Evolutionary conservation across 2,329 filamentous ascomycete genomes (phyloP), one percentile per base, ranked within the genome.

Genomic region (Monosporascus cannonballus): DNA sequence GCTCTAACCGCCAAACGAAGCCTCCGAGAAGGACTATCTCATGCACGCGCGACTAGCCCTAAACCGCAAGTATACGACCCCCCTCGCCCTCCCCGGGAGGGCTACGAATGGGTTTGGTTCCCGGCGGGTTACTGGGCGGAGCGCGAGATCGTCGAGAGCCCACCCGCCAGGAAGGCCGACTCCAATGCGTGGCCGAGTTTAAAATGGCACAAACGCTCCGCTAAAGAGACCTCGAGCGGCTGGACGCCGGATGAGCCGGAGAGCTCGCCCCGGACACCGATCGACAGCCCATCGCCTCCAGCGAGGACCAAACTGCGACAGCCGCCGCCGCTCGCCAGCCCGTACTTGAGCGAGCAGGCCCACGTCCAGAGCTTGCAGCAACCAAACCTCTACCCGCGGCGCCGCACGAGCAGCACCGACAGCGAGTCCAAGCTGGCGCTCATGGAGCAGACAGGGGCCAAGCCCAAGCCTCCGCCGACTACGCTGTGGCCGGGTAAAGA

Each of bases 61-160:
- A 45, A 36, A 45, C 65, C 42, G 24, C 42, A 46, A 46, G 18
- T 66, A 64, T 17, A 63, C 27, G 79, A 84, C 52, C 80, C 80
- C 3, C 81, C 80, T 24, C 75, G 81, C 2, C 73, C 77, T n/a
- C 68, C 81, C 50, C 76, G 68, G 48, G 72, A 76, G 45, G 80
- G 80, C 41, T 73, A 68, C 60, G 81, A 84, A 68, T 84, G 79
- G 81, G 81, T 84, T 24, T 84, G 80, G 81, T 83, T 80, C 62
- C 80, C 81, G 1, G 77, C 76, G 49, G 81, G 81, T 6, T 84
- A 81, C 62, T 84, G 80, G 80, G 81, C 81, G n/a, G 81, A 84
- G 65, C 72, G 81, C n/a, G 70, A 75, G 56, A 57, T 67, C n/a
- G 52, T 54, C 22, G 57, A 63, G 49, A 47, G 54, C 4, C 60